Evolutionary conservation across 257 asterid species (phyloP).

Genomic region (Gardenia jasminoides): DNA sequence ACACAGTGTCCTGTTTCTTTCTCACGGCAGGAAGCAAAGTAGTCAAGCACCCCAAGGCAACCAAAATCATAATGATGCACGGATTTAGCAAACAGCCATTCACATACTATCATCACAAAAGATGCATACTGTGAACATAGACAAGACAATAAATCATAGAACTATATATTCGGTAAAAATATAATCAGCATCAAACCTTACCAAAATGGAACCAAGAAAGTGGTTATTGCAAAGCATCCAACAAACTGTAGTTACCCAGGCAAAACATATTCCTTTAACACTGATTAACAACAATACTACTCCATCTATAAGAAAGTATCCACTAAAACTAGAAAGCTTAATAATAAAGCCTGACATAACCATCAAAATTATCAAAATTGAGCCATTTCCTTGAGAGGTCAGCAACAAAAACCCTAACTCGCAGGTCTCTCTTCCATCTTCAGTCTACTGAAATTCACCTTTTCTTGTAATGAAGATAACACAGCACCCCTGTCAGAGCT

Average conservation of each 20-base stretch:
- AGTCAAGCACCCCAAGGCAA: not conserved
- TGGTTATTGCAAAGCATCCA: not conserved
- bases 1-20: not conserved
- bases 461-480: constrained; percentile 40
- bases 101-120: not conserved
- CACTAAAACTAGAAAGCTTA: constrained; percentile 27
- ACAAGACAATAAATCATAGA: not conserved
- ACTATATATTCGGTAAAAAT: not conserved
- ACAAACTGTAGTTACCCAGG: not conserved
- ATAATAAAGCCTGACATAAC: constrained; percentile 25
- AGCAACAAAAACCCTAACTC: constrained; percentile 34
- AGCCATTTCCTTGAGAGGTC: constrained; percentile 28
- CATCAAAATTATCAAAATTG: constrained; percentile 51
- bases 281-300: constrained; percentile 16
- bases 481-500: constrained; percentile 39
- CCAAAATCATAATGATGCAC: not conserved
- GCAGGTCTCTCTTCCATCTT: constrained; percentile 27
- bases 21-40: not conserved
- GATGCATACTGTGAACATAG: not conserved
- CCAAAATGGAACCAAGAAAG: not conserved
- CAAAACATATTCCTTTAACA: not conserved
- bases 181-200: not conserved
- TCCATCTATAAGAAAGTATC: constrained; percentile 14
- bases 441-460: constrained; percentile 22
- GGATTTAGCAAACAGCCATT: not conserved